Conservation (phyloP, 192 early-diverging fungal species). For the Entomortierella chlamydospora region DNA sequence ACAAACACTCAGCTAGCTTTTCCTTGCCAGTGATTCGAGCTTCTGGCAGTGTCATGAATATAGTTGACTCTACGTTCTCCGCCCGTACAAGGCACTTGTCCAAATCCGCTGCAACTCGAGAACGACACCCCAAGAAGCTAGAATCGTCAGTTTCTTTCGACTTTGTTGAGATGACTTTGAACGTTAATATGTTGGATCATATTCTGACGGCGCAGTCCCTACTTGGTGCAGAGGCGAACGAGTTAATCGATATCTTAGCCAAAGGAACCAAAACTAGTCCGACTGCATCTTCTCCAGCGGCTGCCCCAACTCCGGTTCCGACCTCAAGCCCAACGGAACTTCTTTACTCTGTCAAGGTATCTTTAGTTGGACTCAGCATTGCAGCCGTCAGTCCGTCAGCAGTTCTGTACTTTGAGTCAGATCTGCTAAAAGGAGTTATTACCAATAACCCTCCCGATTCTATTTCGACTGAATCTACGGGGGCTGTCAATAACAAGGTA, state of each 20-base stretch:
- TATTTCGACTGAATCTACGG: slow-evolving; percentile 14
- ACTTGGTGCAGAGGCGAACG: slow-evolving; percentile 79
- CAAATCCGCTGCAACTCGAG: slow-evolving; percentile 24
- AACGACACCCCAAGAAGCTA: slow-evolving; percentile 53
- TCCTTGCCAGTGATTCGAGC: slow-evolving; percentile 65
- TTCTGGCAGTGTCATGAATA: slow-evolving; percentile 56
- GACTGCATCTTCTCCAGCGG: background rate
- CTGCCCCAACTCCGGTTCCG: background rate
- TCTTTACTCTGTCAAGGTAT: slow-evolving; percentile 70
- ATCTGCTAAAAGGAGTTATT: slow-evolving; percentile 67
- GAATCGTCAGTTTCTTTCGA: slow-evolving; percentile 66
- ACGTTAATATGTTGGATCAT: slow-evolving; percentile 80
- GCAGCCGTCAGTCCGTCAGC: slow-evolving; percentile 71
- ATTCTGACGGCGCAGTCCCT: slow-evolving; percentile 82
- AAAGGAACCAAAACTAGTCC: slow-evolving; percentile 32
- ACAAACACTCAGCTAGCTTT: slow-evolving; percentile 59
- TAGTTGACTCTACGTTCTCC: slow-evolving; percentile 20
- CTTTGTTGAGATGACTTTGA: slow-evolving; percentile 63
- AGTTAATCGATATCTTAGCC: slow-evolving; percentile 72
- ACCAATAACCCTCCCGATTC: slow-evolving; percentile 60
- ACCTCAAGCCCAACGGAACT: slow-evolving; percentile 23
- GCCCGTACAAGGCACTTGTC: slow-evolving; percentile 28
- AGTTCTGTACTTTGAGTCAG: slow-evolving; percentile 68
- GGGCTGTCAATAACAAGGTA: slow-evolving; percentile 23
- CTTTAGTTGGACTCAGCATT: slow-evolving; percentile 69